Evolutionary conservation across 1,284 basidiomycete genomes (phyloP).

Genomic region (Cryptococcus sp.): DNA sequence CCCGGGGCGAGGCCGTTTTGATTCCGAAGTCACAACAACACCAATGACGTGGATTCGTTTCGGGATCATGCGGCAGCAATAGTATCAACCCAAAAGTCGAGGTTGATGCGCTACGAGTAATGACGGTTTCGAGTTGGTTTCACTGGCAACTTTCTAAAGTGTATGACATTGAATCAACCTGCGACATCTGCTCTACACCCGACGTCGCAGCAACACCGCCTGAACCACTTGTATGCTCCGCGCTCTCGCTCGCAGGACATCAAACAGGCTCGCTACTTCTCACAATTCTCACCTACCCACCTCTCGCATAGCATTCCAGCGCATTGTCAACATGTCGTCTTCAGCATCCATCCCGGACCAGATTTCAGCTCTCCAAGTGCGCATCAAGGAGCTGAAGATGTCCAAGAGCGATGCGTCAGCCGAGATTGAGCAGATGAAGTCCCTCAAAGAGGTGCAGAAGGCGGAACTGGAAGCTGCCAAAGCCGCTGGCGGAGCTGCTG

Average conservation of each 20-base stretch:
- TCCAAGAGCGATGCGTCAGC: conserved; percentile 48
- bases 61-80: too few relatives aligned
- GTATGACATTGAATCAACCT: too few relatives aligned
- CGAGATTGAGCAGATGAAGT: conserved; percentile 52
- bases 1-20: too few relatives aligned
- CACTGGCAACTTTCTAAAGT: too few relatives aligned
- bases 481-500: conserved; percentile 38
- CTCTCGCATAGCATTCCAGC: background rate
- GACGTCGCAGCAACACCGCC: background rate
- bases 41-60: too few relatives aligned
- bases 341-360: conserved; percentile 29
- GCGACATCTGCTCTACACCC: too few relatives aligned
- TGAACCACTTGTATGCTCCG: conserved; percentile 8
- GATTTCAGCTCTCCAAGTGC: conserved; percentile 46
- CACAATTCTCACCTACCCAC: background rate
- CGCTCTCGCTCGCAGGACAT: background rate
- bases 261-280: background rate
- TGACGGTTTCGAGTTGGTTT: too few relatives aligned
- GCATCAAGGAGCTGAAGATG: conserved; percentile 51
- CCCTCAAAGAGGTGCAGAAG: conserved; percentile 41
- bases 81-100: too few relatives aligned
- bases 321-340: conserved; percentile 14
- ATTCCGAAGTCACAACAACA: too few relatives aligned
- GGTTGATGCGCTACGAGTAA: too few relatives aligned
- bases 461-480: conserved; percentile 35